A percentile compares a stretch with the other conserved stretches of the same genome.
phyloP scores from a whole-genome alignment of 2,329 filamentous ascomycete species.

The Trichoderma aggressivum region DNA sequence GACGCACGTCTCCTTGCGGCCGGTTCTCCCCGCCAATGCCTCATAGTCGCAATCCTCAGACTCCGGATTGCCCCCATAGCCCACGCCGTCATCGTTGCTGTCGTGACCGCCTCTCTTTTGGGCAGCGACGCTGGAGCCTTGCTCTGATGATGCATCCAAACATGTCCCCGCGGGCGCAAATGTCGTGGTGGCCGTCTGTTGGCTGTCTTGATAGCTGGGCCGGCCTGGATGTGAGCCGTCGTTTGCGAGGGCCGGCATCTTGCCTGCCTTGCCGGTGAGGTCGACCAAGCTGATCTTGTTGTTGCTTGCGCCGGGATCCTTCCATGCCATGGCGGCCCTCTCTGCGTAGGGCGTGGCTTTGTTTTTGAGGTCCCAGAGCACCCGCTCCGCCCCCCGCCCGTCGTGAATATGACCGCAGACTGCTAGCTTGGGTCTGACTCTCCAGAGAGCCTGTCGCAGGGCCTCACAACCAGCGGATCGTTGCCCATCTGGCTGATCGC shows the following conservation, averaged over 20 bases:
- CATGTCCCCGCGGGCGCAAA: not conserved
- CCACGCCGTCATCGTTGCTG: not conserved
- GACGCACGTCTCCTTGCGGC: slow-evolving; percentile 67
- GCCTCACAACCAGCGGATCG: slow-evolving; percentile 56
- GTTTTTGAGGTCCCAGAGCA: slow-evolving; percentile 55
- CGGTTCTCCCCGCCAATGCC: slow-evolving; percentile 40
- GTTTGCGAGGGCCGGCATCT: slow-evolving; percentile 43
- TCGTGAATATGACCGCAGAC: slow-evolving; percentile 73
- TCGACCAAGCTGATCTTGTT: slow-evolving; percentile 63
- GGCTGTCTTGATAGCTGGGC: not conserved
- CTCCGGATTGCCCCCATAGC: slow-evolving; percentile 31
- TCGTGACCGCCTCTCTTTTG: not conserved
- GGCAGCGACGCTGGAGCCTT: slow-evolving; percentile 21
- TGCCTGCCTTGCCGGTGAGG: slow-evolving; percentile 44
- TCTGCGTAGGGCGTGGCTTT: slow-evolving; percentile 44
- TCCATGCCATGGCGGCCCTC: slow-evolving; percentile 46
- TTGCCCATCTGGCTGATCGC: slow-evolving; percentile 47
- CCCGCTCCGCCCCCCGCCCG: slow-evolving; percentile 59
- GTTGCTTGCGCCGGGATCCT: slow-evolving; percentile 53
- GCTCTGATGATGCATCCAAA: not conserved
- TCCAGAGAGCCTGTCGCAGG: slow-evolving; percentile 55
- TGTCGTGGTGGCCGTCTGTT: slow-evolving; percentile 2
- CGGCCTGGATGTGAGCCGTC: slow-evolving; percentile 38
- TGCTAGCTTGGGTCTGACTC: slow-evolving; percentile 60
- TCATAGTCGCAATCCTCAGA: slow-evolving; percentile 41